A percentile compares a stretch with the other conserved stretches of the same genome.
These are phyloP conservation scores for Globisporangium ultimum DNA, from an alignment of 352 stramenopile species.

Conservation along the genomic window DNA sequence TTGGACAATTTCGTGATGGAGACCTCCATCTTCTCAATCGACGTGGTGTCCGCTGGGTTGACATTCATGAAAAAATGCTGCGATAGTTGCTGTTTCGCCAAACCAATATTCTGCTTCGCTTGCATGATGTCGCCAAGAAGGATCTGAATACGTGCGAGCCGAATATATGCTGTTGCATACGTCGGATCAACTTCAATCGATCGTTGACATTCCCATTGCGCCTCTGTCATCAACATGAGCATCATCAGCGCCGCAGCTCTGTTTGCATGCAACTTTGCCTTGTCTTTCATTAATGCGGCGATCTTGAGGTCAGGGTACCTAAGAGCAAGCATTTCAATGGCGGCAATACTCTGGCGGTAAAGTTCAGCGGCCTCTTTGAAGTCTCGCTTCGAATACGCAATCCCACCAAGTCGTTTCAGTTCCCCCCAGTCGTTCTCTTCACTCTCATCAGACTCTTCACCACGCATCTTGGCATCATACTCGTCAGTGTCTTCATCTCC, in stretches of 20 bases:
- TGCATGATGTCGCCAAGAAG: conserved; percentile 53
- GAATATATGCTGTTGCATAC: conserved; percentile 74
- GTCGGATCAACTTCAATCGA: conserved; percentile 63
- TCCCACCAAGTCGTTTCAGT: conserved; percentile 54
- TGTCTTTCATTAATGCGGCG: conserved; percentile 52
- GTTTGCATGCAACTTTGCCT: conserved; percentile 80
- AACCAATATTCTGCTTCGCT: conserved; percentile 48
- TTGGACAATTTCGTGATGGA: conserved; percentile 44
- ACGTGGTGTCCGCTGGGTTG: conserved; percentile 36
- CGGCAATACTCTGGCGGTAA: conserved; percentile 51
- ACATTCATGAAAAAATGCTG: conserved; percentile 13
- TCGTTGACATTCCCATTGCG: conserved; percentile 56
- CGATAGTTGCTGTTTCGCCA: conserved; percentile 41
- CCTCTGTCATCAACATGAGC: conserved; percentile 67
- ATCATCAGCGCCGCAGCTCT: conserved; percentile 78
- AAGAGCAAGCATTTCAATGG: conserved; percentile 36
- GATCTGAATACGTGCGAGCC: conserved; percentile 65
- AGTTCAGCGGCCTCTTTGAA: conserved; percentile 59
- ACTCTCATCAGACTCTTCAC: conserved; percentile 29
- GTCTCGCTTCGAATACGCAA: conserved; percentile 32
- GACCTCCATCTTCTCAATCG: conserved; percentile 52
- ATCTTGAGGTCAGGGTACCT: conserved; percentile 31
- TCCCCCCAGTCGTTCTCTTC: conserved; percentile 55
- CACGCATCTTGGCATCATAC: conserved; percentile 10
- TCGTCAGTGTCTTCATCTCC: conserved; percentile 8